Base-by-base conservation (phyloP, 345 rosid species). In the Corchorus capsularis region DNA sequence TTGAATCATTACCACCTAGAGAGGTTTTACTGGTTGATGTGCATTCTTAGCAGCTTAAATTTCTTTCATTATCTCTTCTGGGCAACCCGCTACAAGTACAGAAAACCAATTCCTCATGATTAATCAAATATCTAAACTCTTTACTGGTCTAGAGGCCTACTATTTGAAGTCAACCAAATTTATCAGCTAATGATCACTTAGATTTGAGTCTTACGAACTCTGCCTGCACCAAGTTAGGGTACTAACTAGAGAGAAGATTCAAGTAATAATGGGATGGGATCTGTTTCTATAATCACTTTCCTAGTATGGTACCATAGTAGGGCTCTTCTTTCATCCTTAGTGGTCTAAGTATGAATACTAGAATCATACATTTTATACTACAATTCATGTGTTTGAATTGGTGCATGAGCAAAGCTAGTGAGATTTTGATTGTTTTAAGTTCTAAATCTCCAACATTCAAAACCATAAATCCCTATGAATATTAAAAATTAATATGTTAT, bases 1-100 rank as follows among this genome's bases (percentile, higher is more conserved):
- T 80, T 94, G 83, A 94, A 94, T 72, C 86, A 93, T 73, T 91
- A 89, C 80, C 93, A 75, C 74, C 93, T 92, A n/a, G 98, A 94
- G 75, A 78, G 88, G 50, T 91, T 92, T 53, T 93, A 93, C 82
- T 91, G 97, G 98, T 78, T 93, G 79, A 87, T 94, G 95, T 89
- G 97, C 85, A 64, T 83, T 63, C 87, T 94, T 22, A 86, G 91
- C 75, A 89, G 87, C 39, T 19, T 90, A 4, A 94, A 94, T 63
- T 90, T 89, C 89, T 73, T 91, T 81, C 89, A 87, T 71, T 95
- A 90, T 82, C 89, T 95, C 69, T 91, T 87, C 87, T 95, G 98
- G 97, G 92, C 96, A 47, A 78, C 61, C 19, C 92, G 91, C 72
- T 94, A 94, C 80, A 85, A 66, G 73, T 90, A 93, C 68, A 81